phyloP scores from a whole-genome alignment of 176 grass and related monocot species.

The Eragrostis curvula region DNA sequence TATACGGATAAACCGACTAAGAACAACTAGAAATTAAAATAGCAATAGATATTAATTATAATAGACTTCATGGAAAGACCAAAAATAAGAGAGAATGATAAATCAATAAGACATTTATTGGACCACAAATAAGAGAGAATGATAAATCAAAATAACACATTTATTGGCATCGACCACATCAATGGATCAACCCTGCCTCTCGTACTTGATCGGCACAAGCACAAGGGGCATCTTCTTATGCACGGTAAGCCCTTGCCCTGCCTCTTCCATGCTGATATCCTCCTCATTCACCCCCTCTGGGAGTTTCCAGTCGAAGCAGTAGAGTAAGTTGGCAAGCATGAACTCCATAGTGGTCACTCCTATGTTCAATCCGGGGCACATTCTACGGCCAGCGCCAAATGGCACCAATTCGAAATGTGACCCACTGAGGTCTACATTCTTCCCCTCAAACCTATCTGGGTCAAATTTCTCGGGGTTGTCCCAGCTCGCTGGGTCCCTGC shows the following conservation, averaged over 20 bases:
- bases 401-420: constrained; percentile 41
- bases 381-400: constrained; percentile 46
- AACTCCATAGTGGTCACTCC: constrained; percentile 26
- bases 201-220: constrained; percentile 5
- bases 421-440: constrained; percentile 1
- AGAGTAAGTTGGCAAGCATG: constrained; percentile 34
- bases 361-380: constrained; percentile 46
- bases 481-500: constrained; percentile 47
- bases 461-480: constrained; percentile 35
- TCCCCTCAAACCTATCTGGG: constrained; percentile 41
- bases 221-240: constrained; percentile 26
- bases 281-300: background rate
- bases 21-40: too few relatives aligned
- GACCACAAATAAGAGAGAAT: too few relatives aligned
- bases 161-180: too few relatives aligned
- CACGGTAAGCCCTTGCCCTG: background rate
- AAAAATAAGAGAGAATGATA: too few relatives aligned
- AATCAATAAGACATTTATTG: too few relatives aligned
- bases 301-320: constrained; percentile 49
- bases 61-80: too few relatives aligned
- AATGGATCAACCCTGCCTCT: too few relatives aligned
- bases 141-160: too few relatives aligned
- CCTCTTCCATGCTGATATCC: constrained; percentile 46
- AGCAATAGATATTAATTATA: too few relatives aligned
- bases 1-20: too few relatives aligned